Conservation (phyloP, 768 basidiomycete species). For the Russula compacta region DNA sequence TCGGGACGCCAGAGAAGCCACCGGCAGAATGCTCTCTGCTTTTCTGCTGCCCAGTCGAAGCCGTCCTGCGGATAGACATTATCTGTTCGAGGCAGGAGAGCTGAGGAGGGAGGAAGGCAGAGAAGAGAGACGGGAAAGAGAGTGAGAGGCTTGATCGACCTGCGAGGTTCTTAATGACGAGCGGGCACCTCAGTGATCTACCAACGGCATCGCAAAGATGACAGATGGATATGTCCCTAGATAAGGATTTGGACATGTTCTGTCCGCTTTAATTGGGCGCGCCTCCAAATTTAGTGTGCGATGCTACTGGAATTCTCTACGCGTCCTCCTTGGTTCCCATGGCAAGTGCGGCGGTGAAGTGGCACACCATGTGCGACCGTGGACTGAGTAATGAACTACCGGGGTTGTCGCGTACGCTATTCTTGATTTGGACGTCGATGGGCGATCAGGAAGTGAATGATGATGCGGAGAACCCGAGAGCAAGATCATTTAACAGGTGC, state of each 20-base stretch:
- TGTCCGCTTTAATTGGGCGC: too few species aligned
- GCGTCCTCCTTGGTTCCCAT: slow-evolving; percentile 1
- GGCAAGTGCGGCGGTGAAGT: neutral
- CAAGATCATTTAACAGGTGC: neutral
- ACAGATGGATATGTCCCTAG: neutral
- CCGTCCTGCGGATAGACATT: neutral
- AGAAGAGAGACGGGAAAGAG: neutral
- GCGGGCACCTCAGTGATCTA: neutral
- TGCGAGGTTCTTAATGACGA: neutral
- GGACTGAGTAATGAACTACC: neutral
- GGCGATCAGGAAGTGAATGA: neutral
- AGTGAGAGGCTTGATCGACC: neutral
- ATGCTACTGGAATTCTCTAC: too few species aligned
- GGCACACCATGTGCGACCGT: neutral
- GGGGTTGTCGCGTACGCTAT: neutral
- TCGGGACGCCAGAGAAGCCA: neutral
- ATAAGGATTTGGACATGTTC: neutral
- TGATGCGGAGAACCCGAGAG: too few species aligned
- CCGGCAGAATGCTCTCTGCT: neutral
- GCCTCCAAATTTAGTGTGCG: too few species aligned
- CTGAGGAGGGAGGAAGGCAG: neutral
- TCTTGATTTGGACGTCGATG: neutral
- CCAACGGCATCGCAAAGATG: neutral
- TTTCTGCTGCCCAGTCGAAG: neutral
- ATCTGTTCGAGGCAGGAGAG: neutral